Evolutionary conservation across 2,329 filamentous ascomycete species (phyloP), one percentile per base, ranked within the genome.

Genomic region (Penicillium sp.): DNA sequence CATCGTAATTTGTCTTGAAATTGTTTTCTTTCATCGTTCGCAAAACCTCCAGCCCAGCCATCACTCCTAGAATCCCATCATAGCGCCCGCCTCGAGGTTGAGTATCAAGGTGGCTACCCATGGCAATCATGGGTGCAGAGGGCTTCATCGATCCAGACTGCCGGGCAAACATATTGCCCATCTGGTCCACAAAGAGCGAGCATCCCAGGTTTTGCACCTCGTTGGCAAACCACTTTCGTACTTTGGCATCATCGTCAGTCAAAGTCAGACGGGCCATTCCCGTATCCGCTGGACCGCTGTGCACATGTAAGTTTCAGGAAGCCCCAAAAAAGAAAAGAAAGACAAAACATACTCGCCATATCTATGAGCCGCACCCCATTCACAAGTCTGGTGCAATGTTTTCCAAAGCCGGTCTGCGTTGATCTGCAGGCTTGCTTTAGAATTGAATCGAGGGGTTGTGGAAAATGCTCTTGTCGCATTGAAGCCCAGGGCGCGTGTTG

Each of bases 231-330:
- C 89, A 92, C 70, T 87, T 84, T 51, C 90, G 84, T 7, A 82
- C 89, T 65, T 81, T 72, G 64, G 86, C 88, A 71, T 92, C 90
- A 0, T 83, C 78, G 64, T 91, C 86, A 2, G 84, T 86, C n/a
- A 92, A 81, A 1, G 88, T 80, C 1, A 92, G 82, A 1, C 90
- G 85, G 5, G 84, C 83, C 89, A 92, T 92, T 57, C 90, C 90
- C 1, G 71, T 75, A 1, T 75, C 70, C 2, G 57, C 67, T 39
- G 64, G 59, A 1, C 63, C 50, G 7, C 66, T 68, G 34, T 11
- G n/a, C 7, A 15, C 1, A 10, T 42, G 39, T 66, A 41, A 63
- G 54, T 4, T 14, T 35, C 22, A n/a, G 10, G n/a, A 4, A 20
- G 35, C 25, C 17, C 7, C 11, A 5, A 10, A 7, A 5, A 2